These are phyloP conservation scores for Boletus fagicola DNA, from an alignment of 768 basidiomycete genomes.

Conservation along the genomic window DNA sequence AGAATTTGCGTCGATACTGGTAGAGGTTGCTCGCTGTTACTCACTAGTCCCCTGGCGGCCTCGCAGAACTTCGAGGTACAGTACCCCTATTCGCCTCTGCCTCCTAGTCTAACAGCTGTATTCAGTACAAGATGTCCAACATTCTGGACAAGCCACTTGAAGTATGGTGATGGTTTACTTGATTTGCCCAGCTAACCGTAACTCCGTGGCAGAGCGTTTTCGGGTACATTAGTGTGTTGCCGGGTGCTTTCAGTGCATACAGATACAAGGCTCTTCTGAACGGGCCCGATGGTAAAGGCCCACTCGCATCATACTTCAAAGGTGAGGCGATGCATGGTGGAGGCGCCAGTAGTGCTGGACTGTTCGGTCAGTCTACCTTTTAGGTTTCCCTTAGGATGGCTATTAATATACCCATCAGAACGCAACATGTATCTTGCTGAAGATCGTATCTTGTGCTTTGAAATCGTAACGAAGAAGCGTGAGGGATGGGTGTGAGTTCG, in stretches of 20 bases:
- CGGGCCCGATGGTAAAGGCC: slow-evolving; percentile 84
- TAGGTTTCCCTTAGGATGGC: background rate
- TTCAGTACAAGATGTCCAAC: slow-evolving; percentile 91
- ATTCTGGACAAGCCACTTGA: slow-evolving; percentile 95
- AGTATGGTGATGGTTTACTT: slow-evolving; percentile 40
- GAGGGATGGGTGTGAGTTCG: slow-evolving; percentile 75
- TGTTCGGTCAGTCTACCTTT: slow-evolving; percentile 48
- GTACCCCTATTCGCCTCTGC: background rate
- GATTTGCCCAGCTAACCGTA: background rate
- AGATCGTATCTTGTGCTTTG: slow-evolving; percentile 89
- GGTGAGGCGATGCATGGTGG: slow-evolving; percentile 84
- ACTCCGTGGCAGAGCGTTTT: slow-evolving; percentile 58
- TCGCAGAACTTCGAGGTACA: slow-evolving; percentile 91
- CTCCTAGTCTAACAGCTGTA: background rate
- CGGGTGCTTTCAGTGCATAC: slow-evolving; percentile 91
- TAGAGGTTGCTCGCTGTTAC: slow-evolving; percentile 64
- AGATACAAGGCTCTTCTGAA: slow-evolving; percentile 86
- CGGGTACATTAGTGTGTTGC: slow-evolving; percentile 84
- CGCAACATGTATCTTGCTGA: slow-evolving; percentile 93
- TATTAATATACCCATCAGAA: slow-evolving; percentile 37
- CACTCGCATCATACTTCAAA: slow-evolving; percentile 90
- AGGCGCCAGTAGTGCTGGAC: slow-evolving; percentile 55
- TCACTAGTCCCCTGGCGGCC: slow-evolving; percentile 78
- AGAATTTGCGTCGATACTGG: slow-evolving; percentile 85
- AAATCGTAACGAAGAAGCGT: slow-evolving; percentile 86